Conservation (phyloP, 441 rosid genomes). For the Gossypium laxum region DNA sequence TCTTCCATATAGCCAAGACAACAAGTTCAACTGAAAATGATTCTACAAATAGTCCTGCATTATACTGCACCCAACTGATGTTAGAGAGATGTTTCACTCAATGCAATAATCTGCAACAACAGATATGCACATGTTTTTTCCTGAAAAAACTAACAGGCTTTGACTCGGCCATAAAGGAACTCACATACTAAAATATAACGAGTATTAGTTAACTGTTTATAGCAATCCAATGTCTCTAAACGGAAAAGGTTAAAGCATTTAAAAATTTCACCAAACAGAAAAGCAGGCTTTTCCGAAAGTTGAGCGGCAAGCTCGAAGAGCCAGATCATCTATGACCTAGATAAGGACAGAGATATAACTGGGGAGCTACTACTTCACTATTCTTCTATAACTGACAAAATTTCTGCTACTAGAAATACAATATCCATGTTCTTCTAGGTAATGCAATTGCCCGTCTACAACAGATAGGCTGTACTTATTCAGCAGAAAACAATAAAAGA, state of each 20-base stretch:
- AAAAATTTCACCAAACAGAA: background rate
- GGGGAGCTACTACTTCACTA: background rate
- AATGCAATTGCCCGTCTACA: background rate
- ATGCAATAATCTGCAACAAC: conserved; percentile 8
- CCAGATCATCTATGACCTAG: background rate
- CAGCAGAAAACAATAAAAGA: background rate
- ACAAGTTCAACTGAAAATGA: conserved; percentile 64
- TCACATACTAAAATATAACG: background rate
- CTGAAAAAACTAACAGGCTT: background rate
- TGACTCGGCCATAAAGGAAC: background rate
- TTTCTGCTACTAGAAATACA: background rate
- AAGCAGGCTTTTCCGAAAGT: background rate
- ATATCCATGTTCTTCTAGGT: background rate
- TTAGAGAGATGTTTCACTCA: background rate
- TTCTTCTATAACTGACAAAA: background rate
- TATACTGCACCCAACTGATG: conserved; percentile 35
- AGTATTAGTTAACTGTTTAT: background rate
- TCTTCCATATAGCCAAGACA: conserved; percentile 63
- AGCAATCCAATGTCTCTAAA: background rate
- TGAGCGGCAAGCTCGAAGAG: background rate
- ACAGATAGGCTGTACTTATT: background rate
- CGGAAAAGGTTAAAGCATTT: background rate
- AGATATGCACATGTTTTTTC: conserved; percentile 11
- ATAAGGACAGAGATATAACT: background rate
- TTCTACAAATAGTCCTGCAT: conserved; percentile 47